Percentiles rank a stretch among this genome's conserved stretches.
Evolutionary conservation across 768 basidiomycete genomes (phyloP).

Genomic region (Basidioascus undulatus): DNA sequence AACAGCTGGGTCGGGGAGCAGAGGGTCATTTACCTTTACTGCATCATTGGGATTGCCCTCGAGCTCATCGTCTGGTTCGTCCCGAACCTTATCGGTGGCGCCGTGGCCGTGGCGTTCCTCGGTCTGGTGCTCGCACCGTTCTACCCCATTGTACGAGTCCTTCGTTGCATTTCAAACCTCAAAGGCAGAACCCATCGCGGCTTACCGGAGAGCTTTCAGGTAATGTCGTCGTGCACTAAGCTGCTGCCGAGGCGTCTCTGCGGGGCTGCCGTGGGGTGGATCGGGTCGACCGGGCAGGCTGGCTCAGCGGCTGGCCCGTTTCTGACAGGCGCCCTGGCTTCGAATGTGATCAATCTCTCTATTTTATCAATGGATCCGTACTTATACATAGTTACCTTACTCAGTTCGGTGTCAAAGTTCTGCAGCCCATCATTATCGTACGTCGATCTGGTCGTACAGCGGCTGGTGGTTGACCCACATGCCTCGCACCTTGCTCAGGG

Average conservation of each 20-base stretch:
- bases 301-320: too few relatives aligned
- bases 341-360: not conserved
- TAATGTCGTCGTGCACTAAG: not conserved
- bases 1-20: constrained; percentile 22
- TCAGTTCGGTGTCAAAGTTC: not conserved
- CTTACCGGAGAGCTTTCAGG: not conserved
- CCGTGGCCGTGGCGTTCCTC: constrained; percentile 36
- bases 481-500: too few relatives aligned
- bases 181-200: too few relatives aligned
- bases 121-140: constrained; percentile 51
- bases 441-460: too few relatives aligned
- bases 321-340: not conserved
- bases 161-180: not conserved
- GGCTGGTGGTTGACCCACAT: too few relatives aligned
- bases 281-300: too few relatives aligned
- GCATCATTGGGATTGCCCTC: constrained; percentile 18
- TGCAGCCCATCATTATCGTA: constrained; percentile 1
- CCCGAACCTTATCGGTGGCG: constrained; percentile 36
- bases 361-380: not conserved
- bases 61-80: constrained; percentile 46
- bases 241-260: constrained; percentile 1
- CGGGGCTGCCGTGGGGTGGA: not conserved
- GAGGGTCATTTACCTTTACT: constrained; percentile 20
- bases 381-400: not conserved
- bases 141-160: constrained; percentile 28